A percentile compares a stretch with the other conserved stretches of the same genome.
Evolutionary conservation across 116 monocot species (phyloP).

Genomic region (Dioscorea cayenensis): DNA sequence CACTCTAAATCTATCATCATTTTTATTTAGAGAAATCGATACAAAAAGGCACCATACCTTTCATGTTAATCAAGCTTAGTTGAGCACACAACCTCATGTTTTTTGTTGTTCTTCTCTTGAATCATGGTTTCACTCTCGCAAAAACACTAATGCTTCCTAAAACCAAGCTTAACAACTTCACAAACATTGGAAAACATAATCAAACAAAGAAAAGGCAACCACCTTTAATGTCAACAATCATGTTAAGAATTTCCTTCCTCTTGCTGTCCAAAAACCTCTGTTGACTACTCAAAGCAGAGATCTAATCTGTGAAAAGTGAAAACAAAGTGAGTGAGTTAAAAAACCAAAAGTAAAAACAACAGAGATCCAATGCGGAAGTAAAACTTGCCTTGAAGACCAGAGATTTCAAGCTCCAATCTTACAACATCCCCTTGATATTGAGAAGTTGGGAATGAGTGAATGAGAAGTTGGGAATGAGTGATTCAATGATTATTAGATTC

Average conservation of each 20-base stretch:
- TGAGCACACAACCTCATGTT: conserved; percentile 14
- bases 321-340: not conserved
- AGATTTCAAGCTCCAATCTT: conserved; percentile 10
- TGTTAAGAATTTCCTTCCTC: conserved; percentile 52
- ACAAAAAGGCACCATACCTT: too few species aligned
- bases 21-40: too few species aligned
- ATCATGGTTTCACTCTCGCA: conserved; percentile 34
- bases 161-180: conserved; percentile 3
- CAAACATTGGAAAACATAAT: not conserved
- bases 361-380: not conserved
- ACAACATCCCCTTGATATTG: not conserved
- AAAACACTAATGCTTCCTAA: conserved; percentile 83
- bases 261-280: conserved; percentile 35
- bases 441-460: too few species aligned
- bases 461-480: too few species aligned
- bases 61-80: too few species aligned
- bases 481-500: too few species aligned
- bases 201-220: not conserved
- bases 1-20: too few species aligned
- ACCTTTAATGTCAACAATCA: conserved; percentile 75
- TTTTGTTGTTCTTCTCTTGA: conserved; percentile 8
- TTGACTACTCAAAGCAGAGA: conserved; percentile 32
- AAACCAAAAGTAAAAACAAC: not conserved
- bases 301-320: conserved; percentile 31
- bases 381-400: conserved; percentile 36